Percentiles rank a stretch among this genome's conserved stretches.
These are phyloP conservation scores for Aspergillus sp. DNA, from an alignment of 2,329 filamentous ascomycete genomes.

Conservation along the genomic window DNA sequence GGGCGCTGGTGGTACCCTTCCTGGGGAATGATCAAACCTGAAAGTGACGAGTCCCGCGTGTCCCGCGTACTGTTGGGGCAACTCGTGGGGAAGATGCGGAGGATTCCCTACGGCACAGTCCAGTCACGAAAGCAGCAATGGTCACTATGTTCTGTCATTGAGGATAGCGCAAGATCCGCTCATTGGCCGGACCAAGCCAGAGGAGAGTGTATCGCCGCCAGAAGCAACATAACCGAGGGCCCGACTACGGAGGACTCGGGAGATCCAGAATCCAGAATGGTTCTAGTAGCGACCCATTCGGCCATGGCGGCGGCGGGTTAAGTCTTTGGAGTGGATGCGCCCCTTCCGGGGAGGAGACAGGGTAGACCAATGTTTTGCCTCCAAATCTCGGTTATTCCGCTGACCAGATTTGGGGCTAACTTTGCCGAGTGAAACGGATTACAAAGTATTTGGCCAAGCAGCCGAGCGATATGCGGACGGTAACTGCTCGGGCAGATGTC, in stretches of 20 bases:
- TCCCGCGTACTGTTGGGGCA: constrained; percentile 10
- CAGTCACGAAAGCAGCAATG: constrained; percentile 15
- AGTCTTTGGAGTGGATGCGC: constrained; percentile 17
- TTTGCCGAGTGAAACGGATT: background rate
- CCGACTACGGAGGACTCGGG: background rate
- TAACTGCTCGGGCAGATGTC: background rate
- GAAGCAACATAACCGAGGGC: constrained; percentile 11
- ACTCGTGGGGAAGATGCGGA: constrained; percentile 27
- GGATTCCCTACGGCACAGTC: constrained; percentile 21
- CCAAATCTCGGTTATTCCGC: constrained; percentile 8
- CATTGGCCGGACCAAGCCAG: constrained; percentile 12
- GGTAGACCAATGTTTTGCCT: constrained; percentile 3
- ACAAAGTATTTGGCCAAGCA: background rate
- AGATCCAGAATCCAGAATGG: background rate
- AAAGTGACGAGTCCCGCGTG: constrained; percentile 17
- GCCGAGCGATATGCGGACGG: background rate
- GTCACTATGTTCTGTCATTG: constrained; percentile 9
- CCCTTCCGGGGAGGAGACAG: background rate
- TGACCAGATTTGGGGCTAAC: background rate
- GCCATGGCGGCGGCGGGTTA: constrained; percentile 12
- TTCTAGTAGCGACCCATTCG: constrained; percentile 4
- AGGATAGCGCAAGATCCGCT: constrained; percentile 2
- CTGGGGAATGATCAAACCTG: constrained; percentile 17
- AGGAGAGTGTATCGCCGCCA: background rate
- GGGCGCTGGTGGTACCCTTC: constrained; percentile 1